phyloP scores from a whole-genome alignment of 768 basidiomycete genomes.

The Boletus tomentosulus region DNA sequence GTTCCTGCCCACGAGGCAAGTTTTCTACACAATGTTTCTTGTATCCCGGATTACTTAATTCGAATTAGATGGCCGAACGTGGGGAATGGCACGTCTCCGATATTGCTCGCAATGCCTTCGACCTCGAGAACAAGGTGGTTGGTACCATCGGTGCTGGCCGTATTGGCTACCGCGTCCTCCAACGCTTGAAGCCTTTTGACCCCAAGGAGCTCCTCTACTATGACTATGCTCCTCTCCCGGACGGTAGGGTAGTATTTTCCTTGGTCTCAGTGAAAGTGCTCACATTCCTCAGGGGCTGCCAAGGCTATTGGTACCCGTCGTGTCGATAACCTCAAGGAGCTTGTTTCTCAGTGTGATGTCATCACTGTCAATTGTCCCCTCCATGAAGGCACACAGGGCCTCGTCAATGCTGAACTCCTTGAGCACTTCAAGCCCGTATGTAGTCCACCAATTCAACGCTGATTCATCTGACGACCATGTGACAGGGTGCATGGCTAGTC shows the following conservation, averaged over 20 bases:
- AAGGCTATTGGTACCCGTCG: slow-evolving; percentile 64
- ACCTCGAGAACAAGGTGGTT: slow-evolving; percentile 84
- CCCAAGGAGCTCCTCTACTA: slow-evolving; percentile 87
- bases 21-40: not conserved
- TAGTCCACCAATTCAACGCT: not conserved
- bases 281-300: slow-evolving; percentile 46
- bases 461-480: not conserved
- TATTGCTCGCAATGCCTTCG: slow-evolving; percentile 76
- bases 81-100: slow-evolving; percentile 85
- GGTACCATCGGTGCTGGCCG: slow-evolving; percentile 81
- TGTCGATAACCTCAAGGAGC: slow-evolving; percentile 69
- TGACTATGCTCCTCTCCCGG: slow-evolving; percentile 71
- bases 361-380: slow-evolving; percentile 82
- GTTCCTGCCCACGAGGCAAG: slow-evolving; percentile 72
- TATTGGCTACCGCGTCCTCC: slow-evolving; percentile 85
- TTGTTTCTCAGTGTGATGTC: slow-evolving; percentile 62
- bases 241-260: slow-evolving; percentile 33
- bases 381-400: slow-evolving; percentile 75
- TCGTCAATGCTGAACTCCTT: slow-evolving; percentile 77
- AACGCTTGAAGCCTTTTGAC: slow-evolving; percentile 76
- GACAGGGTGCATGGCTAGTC: slow-evolving; percentile 83
- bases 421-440: slow-evolving; percentile 64
- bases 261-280: not conserved
- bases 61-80: slow-evolving; percentile 64
- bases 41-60: not conserved